Conservation (phyloP, 1,284 basidiomycete species). For the Heterobasidion occidentale region DNA sequence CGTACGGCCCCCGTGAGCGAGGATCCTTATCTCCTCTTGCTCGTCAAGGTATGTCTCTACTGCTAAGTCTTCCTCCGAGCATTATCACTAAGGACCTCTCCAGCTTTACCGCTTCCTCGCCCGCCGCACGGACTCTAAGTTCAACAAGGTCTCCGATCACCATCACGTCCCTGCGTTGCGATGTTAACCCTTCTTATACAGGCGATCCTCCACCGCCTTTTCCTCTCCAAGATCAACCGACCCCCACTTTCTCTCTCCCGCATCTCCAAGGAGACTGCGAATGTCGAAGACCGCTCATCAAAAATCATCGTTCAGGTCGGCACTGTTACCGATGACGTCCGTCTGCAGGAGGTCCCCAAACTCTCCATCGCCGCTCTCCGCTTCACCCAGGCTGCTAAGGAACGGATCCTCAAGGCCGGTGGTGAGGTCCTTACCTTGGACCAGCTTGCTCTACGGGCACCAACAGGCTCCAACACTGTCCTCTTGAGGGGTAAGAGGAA, state of each 20-base stretch:
- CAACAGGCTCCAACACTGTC: constrained; percentile 94
- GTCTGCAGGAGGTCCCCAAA: constrained; percentile 84
- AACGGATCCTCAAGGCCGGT: constrained; percentile 92
- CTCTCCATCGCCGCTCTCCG: constrained; percentile 91
- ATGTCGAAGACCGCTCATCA: constrained; percentile 60
- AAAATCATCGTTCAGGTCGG: constrained; percentile 91
- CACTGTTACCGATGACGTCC: constrained; percentile 95
- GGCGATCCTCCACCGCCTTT: constrained; percentile 94
- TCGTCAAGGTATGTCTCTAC: constrained; percentile 81
- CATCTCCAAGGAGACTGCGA: constrained; percentile 76
- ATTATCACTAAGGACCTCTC: constrained; percentile 2
- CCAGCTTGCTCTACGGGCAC: constrained; percentile 91
- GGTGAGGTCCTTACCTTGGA: constrained; percentile 95
- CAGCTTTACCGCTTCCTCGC: constrained; percentile 99
- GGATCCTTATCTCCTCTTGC: constrained; percentile 97
- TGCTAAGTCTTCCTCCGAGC: background rate
- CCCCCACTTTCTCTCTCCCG: constrained; percentile 93
- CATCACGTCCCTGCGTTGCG: constrained; percentile 4
- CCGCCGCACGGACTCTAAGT: constrained; percentile 90
- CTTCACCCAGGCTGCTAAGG: constrained; percentile 90
- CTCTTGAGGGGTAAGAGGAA: constrained; percentile 90
- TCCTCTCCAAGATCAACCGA: constrained; percentile 96
- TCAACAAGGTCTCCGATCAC: constrained; percentile 79
- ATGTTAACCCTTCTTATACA: constrained; percentile 21
- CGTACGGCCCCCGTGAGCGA: constrained; percentile 96